These are phyloP conservation scores for Corymbia citriodora DNA, from an alignment of 441 rosid species.

Conservation along the genomic window DNA sequence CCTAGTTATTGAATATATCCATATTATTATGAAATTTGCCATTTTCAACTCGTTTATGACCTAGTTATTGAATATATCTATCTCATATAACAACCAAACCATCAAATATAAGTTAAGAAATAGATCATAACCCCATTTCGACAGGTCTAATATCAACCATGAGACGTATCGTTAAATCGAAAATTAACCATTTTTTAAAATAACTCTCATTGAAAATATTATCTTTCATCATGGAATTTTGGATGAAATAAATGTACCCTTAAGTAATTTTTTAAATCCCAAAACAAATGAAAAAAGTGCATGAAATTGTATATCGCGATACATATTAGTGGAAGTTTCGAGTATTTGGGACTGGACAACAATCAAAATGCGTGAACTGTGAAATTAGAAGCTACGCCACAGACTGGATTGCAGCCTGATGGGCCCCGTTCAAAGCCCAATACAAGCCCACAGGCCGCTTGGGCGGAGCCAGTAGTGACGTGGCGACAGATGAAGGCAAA, in stretches of 20 bases:
- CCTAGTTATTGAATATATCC: too few species aligned
- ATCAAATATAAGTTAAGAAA: too few species aligned
- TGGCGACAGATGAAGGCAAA: background rate
- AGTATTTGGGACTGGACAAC: background rate
- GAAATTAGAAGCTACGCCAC: background rate
- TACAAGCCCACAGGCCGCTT: background rate
- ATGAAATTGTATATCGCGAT: background rate
- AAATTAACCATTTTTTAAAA: background rate
- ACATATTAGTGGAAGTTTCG: background rate
- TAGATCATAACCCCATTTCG: background rate
- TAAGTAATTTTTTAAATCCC: background rate
- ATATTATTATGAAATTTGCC: too few species aligned
- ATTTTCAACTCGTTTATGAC: too few species aligned
- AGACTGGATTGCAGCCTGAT: background rate
- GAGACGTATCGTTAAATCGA: background rate
- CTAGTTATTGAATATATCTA: too few species aligned
- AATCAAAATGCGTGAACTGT: background rate
- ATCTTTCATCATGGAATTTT: background rate
- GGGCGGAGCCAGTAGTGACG: background rate
- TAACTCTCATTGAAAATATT: background rate
- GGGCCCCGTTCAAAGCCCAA: background rate
- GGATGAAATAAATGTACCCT: background rate
- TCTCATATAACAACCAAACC: background rate
- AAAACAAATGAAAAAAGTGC: background rate
- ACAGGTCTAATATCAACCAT: background rate